phyloP scores from a whole-genome alignment of 2,329 filamentous ascomycete genomes.

The Fusarium gaditjirri region DNA sequence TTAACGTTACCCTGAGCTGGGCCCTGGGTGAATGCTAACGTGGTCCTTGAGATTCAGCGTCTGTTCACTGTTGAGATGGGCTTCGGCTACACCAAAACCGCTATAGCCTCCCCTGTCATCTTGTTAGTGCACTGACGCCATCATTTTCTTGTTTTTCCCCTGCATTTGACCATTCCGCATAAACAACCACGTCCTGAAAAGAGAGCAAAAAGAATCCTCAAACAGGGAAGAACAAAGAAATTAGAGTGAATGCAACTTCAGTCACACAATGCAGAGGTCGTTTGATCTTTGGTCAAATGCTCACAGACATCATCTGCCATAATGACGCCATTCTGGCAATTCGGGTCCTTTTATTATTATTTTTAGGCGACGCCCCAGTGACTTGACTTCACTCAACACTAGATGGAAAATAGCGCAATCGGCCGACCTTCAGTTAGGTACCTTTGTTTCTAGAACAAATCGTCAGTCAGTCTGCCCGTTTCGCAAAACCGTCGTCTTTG shows the following conservation, averaged over 20 bases:
- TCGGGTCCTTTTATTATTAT: not conserved
- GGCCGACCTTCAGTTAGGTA: not conserved
- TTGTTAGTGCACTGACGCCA: slow-evolving; percentile 24
- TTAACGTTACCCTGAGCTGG: slow-evolving; percentile 9
- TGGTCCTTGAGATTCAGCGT: not conserved
- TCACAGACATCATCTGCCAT: slow-evolving; percentile 5
- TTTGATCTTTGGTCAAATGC: slow-evolving; percentile 1
- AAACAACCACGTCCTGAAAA: not conserved
- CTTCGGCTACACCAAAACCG: not conserved
- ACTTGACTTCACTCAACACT: not conserved
- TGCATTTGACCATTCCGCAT: slow-evolving; percentile 9
- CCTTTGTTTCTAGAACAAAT: slow-evolving; percentile 8
- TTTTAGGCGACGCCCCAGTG: not conserved
- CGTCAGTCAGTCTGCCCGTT: slow-evolving; percentile 9
- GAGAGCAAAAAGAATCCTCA: slow-evolving; percentile 2
- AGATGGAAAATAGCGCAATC: slow-evolving; percentile 3
- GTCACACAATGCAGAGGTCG: not conserved
- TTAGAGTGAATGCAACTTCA: not conserved
- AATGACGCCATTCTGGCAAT: slow-evolving; percentile 10
- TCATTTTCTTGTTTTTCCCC: slow-evolving; percentile 23
- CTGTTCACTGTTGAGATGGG: not conserved
- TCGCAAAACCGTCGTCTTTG: not conserved
- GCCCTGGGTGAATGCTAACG: not conserved
- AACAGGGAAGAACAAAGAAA: not conserved
- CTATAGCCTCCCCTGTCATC: slow-evolving; percentile 19